These are phyloP conservation scores for Scutellaria galericulata DNA, from an alignment of 257 asterid genomes.

Conservation along the genomic window DNA sequence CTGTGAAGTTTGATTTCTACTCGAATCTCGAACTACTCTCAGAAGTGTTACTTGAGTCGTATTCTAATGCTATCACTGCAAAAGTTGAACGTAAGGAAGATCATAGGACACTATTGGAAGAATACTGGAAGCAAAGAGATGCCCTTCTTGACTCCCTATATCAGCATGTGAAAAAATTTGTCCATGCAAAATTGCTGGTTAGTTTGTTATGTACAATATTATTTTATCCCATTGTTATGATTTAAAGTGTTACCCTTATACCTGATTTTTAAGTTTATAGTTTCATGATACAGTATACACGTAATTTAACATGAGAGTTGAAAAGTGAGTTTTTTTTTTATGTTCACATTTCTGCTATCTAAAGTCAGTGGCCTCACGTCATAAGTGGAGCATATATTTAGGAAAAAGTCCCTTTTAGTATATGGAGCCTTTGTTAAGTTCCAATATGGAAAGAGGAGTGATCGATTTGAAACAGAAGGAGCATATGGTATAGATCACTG, in stretches of 20 bases:
- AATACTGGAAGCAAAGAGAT: conserved; percentile 79
- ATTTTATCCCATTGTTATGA: conserved; percentile 14
- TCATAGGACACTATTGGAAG: conserved; percentile 67
- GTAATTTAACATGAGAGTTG: background rate
- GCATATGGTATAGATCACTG: conserved; percentile 25
- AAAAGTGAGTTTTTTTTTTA: background rate
- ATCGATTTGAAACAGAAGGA: conserved; percentile 3
- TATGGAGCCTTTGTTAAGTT: conserved; percentile 4
- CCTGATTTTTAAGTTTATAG: background rate
- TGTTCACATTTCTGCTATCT: conserved; percentile 7
- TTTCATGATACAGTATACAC: background rate
- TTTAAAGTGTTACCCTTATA: background rate
- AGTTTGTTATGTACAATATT: conserved; percentile 20
- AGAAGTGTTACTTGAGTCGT: conserved; percentile 83
- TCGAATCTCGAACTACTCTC: conserved; percentile 68
- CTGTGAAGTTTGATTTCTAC: conserved; percentile 59
- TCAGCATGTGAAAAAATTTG: conserved; percentile 64
- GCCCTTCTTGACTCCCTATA: conserved; percentile 80
- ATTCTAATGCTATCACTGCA: conserved; percentile 79
- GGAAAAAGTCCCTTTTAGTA: background rate
- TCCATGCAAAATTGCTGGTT: conserved; percentile 63
- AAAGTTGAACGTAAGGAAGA: conserved; percentile 84
- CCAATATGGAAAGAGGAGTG: background rate
- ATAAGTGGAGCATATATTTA: conserved; percentile 1
- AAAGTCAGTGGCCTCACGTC: background rate